phyloP scores from a whole-genome alignment of 2,329 filamentous ascomycete species.

The Raffaelea ambrosiae region DNA sequence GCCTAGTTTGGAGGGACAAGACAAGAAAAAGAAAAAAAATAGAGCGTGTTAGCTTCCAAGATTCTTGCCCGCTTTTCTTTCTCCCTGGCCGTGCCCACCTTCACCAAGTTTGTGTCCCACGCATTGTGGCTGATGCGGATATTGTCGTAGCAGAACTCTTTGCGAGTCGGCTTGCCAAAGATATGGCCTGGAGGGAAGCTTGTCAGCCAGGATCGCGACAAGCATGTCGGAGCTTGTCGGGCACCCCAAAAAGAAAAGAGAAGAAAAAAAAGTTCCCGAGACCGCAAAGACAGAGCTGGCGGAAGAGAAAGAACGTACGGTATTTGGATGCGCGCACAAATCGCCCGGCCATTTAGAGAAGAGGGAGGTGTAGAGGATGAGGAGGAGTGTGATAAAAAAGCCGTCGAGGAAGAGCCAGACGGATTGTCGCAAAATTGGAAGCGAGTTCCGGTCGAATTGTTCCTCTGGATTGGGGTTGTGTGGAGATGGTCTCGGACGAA shows the following conservation, averaged over 20 bases:
- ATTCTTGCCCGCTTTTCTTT: no score
- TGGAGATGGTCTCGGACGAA: no score
- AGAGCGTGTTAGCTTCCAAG: slow-evolving; percentile 6
- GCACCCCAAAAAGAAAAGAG: neutral
- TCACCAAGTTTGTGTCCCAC: slow-evolving; percentile 97
- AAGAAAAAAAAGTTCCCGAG: neutral
- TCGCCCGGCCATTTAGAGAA: slow-evolving; percentile 46
- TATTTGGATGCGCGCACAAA: slow-evolving; percentile 63
- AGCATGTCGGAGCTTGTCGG: no score
- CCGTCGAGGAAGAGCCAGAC: neutral
- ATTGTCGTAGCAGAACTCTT: slow-evolving; percentile 99
- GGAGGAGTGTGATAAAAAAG: neutral
- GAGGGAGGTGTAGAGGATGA: neutral
- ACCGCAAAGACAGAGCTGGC: neutral
- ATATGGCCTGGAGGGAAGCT: slow-evolving; percentile 67
- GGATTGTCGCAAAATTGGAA: no score
- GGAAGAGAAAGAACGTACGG: slow-evolving; percentile 33
- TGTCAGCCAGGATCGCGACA: neutral
- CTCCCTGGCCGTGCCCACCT: slow-evolving; percentile 49
- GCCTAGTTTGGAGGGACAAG: slow-evolving; percentile 42
- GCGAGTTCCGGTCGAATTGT: no score
- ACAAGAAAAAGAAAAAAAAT: no score
- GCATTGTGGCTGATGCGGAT: slow-evolving; percentile 95
- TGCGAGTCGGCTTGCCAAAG: slow-evolving; percentile 90
- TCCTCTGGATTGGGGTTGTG: no score